These are phyloP conservation scores for Coleophoma eucalyptorum DNA, from an alignment of 2,329 filamentous ascomycete genomes.

Conservation along the genomic window DNA sequence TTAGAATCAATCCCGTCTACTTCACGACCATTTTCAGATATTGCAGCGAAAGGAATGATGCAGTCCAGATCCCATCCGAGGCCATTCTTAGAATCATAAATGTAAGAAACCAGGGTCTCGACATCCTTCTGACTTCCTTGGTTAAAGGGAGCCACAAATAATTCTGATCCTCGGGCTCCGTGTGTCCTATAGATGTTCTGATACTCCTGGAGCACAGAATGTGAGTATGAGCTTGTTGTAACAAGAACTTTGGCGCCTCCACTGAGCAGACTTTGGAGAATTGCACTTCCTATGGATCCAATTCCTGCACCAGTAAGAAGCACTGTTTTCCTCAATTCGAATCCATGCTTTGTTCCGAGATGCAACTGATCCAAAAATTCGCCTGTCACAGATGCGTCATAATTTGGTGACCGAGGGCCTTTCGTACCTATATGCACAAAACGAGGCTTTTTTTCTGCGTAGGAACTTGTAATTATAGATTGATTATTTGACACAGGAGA, in stretches of 20 bases:
- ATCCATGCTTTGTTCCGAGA: neutral
- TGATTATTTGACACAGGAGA: too few species aligned
- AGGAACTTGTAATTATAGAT: too few species aligned
- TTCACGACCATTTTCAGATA: slow-evolving; percentile 91
- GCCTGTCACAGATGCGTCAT: too few species aligned
- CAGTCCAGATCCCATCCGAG: slow-evolving; percentile 96
- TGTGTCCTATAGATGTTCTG: slow-evolving; percentile 93
- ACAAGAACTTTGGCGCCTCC: slow-evolving; percentile 94
- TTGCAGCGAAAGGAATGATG: slow-evolving; percentile 91
- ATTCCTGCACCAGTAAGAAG: slow-evolving; percentile 33
- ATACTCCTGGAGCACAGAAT: slow-evolving; percentile 95
- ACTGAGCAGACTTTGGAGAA: slow-evolving; percentile 69
- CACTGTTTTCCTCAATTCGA: slow-evolving; percentile 10
- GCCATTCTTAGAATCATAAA: slow-evolving; percentile 70
- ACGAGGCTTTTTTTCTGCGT: too few species aligned
- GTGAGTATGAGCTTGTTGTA: slow-evolving; percentile 93
- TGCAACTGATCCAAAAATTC: slow-evolving; percentile 50
- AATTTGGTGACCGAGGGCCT: too few species aligned
- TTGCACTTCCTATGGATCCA: slow-evolving; percentile 30
- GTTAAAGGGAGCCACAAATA: slow-evolving; percentile 96
- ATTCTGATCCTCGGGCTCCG: slow-evolving; percentile 85
- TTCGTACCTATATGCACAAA: too few species aligned
- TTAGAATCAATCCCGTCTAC: slow-evolving; percentile 93
- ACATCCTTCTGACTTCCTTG: slow-evolving; percentile 96
- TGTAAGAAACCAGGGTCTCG: slow-evolving; percentile 86